Evolutionary conservation across 2,329 filamentous ascomycete genomes (phyloP), one percentile per base, ranked within the genome.

Genomic region (Chrysosporium queenslandicum): DNA sequence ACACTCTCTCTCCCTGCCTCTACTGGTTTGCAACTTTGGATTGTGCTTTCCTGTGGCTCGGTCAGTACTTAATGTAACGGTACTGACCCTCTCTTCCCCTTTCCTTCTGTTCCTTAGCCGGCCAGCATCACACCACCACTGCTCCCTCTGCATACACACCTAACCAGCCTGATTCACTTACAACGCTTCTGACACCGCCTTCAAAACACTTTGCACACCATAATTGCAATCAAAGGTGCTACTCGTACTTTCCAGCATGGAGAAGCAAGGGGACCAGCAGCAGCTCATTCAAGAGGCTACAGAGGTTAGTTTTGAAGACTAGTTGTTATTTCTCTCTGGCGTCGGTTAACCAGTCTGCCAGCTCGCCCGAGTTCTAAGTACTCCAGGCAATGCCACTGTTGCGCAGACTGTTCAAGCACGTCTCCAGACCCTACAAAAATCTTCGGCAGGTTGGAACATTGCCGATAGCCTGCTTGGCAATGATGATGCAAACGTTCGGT

Each of bases 371-470:
- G 63, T 66, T 52, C 61, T 73, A 29, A 71, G 71, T 58, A 60
- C 64, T 53, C 69, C 71, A 29, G 70, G 69, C 65, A 64, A 73
- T 71, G 62, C 72, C 61, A 46, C 64, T 57, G 66, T 68, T 50
- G 68, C 77, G 54, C 66, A 69, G 25, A 67, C 74, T 46, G 80
- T 82, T 45, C 87, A 97, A 65, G 81, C 86, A 53, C 80, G 83
- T 12, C 74, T 98, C 12, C 87, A 92, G 56, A 75, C 77, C 23
- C 73, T 96, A 16, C 92, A 97, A 64, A 81, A 81, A 59, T 86
- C 87, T 2, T 75, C 83, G 1, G 77, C 87, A 61, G 91, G 89
- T 51, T 98, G 92, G 92, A 77, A 85, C 52, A 77, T 96, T 42
- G 89, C 88, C 18, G 83, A 91, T 63, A 80, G 81, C 48, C 75